Evolutionary conservation across 2,329 filamentous ascomycete species (phyloP), one percentile per base, ranked within the genome.

Genomic region (Calonectria hawksworthii): DNA sequence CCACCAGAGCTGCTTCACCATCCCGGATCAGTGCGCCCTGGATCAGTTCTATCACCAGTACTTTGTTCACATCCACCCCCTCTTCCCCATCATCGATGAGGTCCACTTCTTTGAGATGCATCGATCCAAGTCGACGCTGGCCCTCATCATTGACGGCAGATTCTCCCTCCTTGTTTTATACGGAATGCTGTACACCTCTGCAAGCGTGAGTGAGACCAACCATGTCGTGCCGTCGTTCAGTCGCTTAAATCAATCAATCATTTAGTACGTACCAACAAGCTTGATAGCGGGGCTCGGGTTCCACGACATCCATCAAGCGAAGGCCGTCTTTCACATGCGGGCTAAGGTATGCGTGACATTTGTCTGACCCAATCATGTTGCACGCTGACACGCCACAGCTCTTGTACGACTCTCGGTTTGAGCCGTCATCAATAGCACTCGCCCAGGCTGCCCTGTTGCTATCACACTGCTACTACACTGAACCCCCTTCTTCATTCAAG

Each of bases 181-280:
- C 26, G 70, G 70, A 14, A 72, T 72, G 11, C 36, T 72, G 18
- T 72, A 72, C 52, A 72, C 70, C 7, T 72, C 70, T 51, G 63
- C 70, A n/a, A 72, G 70, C 36, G 70, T 72, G 59, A 68, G 70
- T 65, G 8, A 36, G n/a, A 16, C 23, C 14, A 23, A 23, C 50
- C 23, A 36, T 50, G 5, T 28, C 18, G 44, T n/a, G 34, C 28
- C 32, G 6, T 9, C 21, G 32, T 61, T 51, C 52, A 38, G 2
- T n/a, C 4, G 4, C 13, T 23, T 61, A 61, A 61, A 61, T 18
- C 56, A 61, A 61, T 50, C 26, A 61, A 51, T 38, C 18, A 21
- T 8, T 4, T 32, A 72, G 70, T 72, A 72, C 64, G 70, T 72
- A 23, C 44, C 70, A 8, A 72, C 52, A n/a, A 72, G 64, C 54